Percentiles rank a stretch among this genome's conserved stretches.
Evolutionary conservation across 176 grass and related monocot genomes (phyloP).

Genomic region (Cenchrus purpureus): DNA sequence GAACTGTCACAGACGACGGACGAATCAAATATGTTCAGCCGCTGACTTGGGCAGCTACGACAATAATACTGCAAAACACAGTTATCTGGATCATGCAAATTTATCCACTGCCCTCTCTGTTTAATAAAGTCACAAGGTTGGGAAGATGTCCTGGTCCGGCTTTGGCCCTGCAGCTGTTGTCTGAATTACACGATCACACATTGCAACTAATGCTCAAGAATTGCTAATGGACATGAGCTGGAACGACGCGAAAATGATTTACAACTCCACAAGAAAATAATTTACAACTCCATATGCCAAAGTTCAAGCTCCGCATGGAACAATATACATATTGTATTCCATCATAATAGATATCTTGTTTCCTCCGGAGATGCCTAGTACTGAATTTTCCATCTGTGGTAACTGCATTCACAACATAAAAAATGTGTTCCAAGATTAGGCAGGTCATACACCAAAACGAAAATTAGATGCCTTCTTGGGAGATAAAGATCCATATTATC

Average conservation of each 20-base stretch:
- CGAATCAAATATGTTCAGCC: not conserved
- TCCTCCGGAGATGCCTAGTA: not conserved
- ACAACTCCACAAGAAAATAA: not conserved
- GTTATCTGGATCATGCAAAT: not conserved
- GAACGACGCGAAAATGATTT: constrained; percentile 12
- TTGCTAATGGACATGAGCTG: not conserved
- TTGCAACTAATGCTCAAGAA: constrained; percentile 6
- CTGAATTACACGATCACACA: constrained; percentile 35
- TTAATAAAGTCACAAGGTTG: not conserved
- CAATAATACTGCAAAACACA: not conserved
- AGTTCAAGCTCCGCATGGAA: constrained; percentile 27
- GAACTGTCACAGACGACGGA: not conserved
- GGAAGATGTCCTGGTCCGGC: not conserved
- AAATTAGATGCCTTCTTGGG: not conserved
- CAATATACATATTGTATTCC: constrained; percentile 7
- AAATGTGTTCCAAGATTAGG: constrained; percentile 26
- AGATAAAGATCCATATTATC: not conserved
- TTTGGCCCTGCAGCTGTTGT: not conserved
- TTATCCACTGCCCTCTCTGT: not conserved
- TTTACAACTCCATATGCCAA: constrained; percentile 14
- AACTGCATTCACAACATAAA: constrained; percentile 36
- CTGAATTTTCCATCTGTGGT: constrained; percentile 1
- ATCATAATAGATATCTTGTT: not conserved
- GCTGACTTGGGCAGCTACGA: not conserved
- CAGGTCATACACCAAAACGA: not conserved